phyloP scores from a whole-genome alignment of 495 filamentous ascomycete species.

The Annulohypoxylon maeteangense region DNA sequence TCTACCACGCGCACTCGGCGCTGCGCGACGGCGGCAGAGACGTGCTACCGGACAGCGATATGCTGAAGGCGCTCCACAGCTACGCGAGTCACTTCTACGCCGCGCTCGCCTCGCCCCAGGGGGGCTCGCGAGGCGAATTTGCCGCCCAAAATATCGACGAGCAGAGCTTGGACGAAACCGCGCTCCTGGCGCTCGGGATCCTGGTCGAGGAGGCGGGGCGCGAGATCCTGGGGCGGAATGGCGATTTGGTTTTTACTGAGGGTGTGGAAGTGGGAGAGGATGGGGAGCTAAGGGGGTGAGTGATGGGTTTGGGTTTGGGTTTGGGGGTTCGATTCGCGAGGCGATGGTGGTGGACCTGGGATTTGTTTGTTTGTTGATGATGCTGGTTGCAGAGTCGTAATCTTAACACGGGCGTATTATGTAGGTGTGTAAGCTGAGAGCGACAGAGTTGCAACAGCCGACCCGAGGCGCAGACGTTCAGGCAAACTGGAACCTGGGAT shows the following conservation, averaged over 20 bases:
- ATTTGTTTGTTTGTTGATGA: background rate
- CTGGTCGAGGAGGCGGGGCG: constrained; percentile 79
- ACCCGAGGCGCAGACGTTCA: background rate
- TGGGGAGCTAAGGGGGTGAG: constrained; percentile 28
- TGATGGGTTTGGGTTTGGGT: constrained; percentile 26
- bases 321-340: constrained; percentile 30
- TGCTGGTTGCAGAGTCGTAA: constrained; percentile 28
- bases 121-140: constrained; percentile 31
- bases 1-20: constrained; percentile 69
- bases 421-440: constrained; percentile 20
- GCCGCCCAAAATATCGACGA: constrained; percentile 59
- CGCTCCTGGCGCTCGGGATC: constrained; percentile 82
- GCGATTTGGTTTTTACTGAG: constrained; percentile 81
- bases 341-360: constrained; percentile 17
- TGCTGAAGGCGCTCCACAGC: constrained; percentile 79
- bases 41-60: constrained; percentile 73
- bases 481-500: background rate
- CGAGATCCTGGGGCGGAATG: constrained; percentile 72
- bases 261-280: constrained; percentile 52
- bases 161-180: constrained; percentile 84
- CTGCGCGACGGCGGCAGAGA: constrained; percentile 51
- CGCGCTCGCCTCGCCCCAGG: constrained; percentile 43
- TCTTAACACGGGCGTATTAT: constrained; percentile 21
- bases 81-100: constrained; percentile 80
- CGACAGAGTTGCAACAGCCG: background rate